phyloP scores from a whole-genome alignment of 1,284 basidiomycete genomes.

The Trichosporon sp. region DNA sequence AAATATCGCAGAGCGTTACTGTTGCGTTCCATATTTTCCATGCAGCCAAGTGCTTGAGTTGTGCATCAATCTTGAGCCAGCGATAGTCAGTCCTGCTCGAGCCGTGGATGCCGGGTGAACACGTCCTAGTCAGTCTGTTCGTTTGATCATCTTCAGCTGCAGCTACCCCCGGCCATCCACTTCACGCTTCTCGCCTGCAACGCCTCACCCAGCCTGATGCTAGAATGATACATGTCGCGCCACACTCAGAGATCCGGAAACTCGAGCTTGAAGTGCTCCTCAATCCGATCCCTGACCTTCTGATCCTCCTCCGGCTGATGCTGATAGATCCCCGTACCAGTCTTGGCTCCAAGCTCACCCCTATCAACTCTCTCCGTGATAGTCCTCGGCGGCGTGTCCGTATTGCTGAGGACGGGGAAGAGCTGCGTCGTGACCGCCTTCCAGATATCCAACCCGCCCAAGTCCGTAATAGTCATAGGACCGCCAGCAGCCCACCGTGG shows the following conservation, averaged over 20 bases:
- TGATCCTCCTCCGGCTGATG: constrained; percentile 7
- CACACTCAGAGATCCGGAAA: constrained; percentile 1
- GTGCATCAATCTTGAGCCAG: too few relatives aligned
- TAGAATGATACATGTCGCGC: not conserved
- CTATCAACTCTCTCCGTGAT: constrained; percentile 1
- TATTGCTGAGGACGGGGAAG: constrained; percentile 8
- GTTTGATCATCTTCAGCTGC: too few relatives aligned
- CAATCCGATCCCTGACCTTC: constrained; percentile 3
- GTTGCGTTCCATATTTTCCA: too few relatives aligned
- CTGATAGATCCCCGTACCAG: constrained; percentile 9
- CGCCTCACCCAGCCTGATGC: not conserved
- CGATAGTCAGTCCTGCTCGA: too few relatives aligned
- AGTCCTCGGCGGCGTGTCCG: not conserved
- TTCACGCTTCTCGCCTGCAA: too few relatives aligned
- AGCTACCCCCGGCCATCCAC: too few relatives aligned
- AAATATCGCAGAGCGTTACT: too few relatives aligned
- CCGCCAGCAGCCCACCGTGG: constrained; percentile 14
- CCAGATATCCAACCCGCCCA: constrained; percentile 15
- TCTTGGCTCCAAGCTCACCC: constrained; percentile 11
- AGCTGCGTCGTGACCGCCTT: constrained; percentile 11
- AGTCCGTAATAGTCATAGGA: constrained; percentile 13
- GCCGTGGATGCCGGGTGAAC: too few relatives aligned
- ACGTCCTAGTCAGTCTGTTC: too few relatives aligned
- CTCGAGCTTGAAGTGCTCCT: constrained; percentile 11
- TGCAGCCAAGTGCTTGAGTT: too few relatives aligned